Percentiles rank a stretch among this genome's conserved stretches.
phyloP scores from a whole-genome alignment of 2,329 filamentous ascomycete genomes.

The Epichloe bromicola region DNA sequence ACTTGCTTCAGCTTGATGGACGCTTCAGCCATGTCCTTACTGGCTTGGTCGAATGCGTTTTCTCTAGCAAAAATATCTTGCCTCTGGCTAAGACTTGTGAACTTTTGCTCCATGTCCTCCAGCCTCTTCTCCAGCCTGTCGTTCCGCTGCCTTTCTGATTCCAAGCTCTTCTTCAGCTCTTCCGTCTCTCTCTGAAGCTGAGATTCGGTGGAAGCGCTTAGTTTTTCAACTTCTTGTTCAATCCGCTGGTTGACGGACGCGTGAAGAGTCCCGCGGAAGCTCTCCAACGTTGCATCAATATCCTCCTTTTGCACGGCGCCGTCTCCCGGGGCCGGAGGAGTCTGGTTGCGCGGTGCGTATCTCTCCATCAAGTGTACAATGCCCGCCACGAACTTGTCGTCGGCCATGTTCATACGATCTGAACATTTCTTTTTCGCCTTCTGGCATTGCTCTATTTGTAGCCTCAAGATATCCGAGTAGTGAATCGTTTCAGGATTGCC shows the following conservation, averaged over 20 bases:
- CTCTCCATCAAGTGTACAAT: conserved; percentile 1
- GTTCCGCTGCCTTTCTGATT: conserved; percentile 2
- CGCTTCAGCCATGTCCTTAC: not conserved
- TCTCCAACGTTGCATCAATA: conserved; percentile 1
- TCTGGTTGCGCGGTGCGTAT: not conserved
- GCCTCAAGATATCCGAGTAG: conserved; percentile 8
- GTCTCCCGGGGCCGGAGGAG: not conserved
- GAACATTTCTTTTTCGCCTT: conserved; percentile 6
- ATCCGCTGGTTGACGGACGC: not conserved
- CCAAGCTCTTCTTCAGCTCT: conserved; percentile 2
- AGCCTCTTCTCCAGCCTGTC: conserved; percentile 14
- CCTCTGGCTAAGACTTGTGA: conserved; percentile 3
- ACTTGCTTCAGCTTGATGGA: not conserved
- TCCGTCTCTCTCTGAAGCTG: conserved; percentile 3
- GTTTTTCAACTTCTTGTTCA: not conserved
- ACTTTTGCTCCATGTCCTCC: conserved; percentile 9
- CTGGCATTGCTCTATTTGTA: conserved; percentile 7
- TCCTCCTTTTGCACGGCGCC: not conserved
- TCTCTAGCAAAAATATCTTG: not conserved
- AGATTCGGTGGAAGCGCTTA: not conserved
- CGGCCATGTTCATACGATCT: conserved; percentile 3
- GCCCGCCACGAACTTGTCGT: conserved; percentile 2
- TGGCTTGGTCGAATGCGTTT: not conserved
- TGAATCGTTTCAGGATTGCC: conserved; percentile 13
- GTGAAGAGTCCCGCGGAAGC: not conserved